Conservation (phyloP, 1,139 yeast genomes). For the Zygoascus hellenicus region DNA sequence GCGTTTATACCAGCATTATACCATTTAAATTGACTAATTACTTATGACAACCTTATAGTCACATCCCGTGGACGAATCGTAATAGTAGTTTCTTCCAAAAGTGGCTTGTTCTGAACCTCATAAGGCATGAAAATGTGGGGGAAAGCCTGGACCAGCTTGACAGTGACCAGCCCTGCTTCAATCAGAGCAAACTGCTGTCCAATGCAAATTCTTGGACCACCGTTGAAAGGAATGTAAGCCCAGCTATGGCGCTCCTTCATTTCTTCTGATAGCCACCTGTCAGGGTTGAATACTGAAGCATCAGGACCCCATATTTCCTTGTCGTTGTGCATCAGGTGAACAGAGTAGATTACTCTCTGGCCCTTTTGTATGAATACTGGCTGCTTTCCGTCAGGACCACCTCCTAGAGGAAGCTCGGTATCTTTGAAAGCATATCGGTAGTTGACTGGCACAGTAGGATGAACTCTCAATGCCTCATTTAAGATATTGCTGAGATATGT, state of each 20-base stretch:
- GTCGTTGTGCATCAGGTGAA: constrained; percentile 45
- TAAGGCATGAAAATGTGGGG: constrained; percentile 12
- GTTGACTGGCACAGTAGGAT: constrained; percentile 53
- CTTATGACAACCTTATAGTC: background rate
- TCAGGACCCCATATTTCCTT: constrained; percentile 45
- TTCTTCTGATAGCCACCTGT: constrained; percentile 39
- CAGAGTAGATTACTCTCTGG: constrained; percentile 41
- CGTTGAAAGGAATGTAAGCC: constrained; percentile 53
- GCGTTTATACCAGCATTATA: too few relatives aligned
- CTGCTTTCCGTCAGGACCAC: constrained; percentile 40
- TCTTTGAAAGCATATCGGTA: constrained; percentile 43
- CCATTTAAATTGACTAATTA: too few relatives aligned
- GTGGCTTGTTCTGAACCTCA: background rate
- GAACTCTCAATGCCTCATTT: constrained; percentile 48
- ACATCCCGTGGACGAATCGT: constrained; percentile 1
- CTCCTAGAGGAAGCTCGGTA: constrained; percentile 50
- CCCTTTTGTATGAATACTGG: constrained; percentile 48
- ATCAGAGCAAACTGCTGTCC: constrained; percentile 58
- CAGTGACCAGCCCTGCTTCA: constrained; percentile 46
- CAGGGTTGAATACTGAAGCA: constrained; percentile 45
- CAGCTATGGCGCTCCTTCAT: constrained; percentile 31
- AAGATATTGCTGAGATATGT: constrained; percentile 44
- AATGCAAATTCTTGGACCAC: constrained; percentile 56
- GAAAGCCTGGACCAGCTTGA: constrained; percentile 38
- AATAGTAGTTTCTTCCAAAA: constrained; percentile 2